These are phyloP conservation scores for Cryptococcus maquisensis DNA, from an alignment of 1,284 basidiomycete species.

Conservation along the genomic window DNA sequence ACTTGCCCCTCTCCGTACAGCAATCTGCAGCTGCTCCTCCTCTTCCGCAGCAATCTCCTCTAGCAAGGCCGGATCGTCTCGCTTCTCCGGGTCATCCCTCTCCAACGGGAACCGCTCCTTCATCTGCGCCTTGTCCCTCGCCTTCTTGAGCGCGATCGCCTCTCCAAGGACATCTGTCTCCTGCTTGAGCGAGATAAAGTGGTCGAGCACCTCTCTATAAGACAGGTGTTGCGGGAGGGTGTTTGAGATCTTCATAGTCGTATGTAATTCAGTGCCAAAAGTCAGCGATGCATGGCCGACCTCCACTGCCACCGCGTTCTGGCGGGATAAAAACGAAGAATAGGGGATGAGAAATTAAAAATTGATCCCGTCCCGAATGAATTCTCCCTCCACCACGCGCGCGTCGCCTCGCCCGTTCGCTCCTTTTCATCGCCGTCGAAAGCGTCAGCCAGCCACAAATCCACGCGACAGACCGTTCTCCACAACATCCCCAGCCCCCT, in stretches of 20 bases:
- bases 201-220: slow-evolving; percentile 77
- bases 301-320: background rate
- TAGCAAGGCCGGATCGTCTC: slow-evolving; percentile 8
- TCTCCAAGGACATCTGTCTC: slow-evolving; percentile 67
- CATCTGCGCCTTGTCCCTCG: slow-evolving; percentile 10
- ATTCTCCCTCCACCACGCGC: slow-evolving; percentile 15
- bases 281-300: background rate
- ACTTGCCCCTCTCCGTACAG: slow-evolving; percentile 51
- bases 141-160: slow-evolving; percentile 53
- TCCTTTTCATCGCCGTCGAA: background rate
- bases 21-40: slow-evolving; percentile 51
- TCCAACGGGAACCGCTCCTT: slow-evolving; percentile 18
- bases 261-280: background rate
- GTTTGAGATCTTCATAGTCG: slow-evolving; percentile 62
- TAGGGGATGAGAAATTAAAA: background rate
- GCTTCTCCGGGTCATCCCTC: slow-evolving; percentile 12
- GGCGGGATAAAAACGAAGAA: slow-evolving; percentile 1
- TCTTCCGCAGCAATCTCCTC: slow-evolving; percentile 32
- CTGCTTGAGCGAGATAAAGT: slow-evolving; percentile 63
- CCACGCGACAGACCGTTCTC: background rate
- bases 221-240: slow-evolving; percentile 72
- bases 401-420: background rate
- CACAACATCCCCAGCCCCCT: background rate
- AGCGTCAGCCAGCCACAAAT: background rate
- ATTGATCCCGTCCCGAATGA: background rate